Conservation (phyloP, 208 protist genomes). For the Wallacemonas sp. region DNA sequence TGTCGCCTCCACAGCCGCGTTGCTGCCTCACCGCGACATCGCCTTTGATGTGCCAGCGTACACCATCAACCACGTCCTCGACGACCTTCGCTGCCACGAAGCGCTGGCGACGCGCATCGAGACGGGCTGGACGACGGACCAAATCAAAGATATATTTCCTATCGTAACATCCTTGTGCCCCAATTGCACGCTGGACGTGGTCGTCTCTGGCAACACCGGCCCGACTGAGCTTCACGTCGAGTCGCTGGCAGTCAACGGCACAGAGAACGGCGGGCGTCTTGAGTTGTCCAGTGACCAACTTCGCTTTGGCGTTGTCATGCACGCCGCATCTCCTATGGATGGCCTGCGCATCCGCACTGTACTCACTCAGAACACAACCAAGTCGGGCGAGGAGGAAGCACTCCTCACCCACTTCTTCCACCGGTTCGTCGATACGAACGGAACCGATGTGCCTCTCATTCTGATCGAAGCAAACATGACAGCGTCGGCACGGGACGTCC, state of each 20-base stretch:
- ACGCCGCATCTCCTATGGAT: not conserved
- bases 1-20: not conserved
- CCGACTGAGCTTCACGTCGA: not conserved
- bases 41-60: slow-evolving; percentile 22
- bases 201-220: slow-evolving; percentile 15
- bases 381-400: not conserved
- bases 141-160: slow-evolving; percentile 56
- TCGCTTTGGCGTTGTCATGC: not conserved
- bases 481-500: slow-evolving; percentile 27
- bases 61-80: slow-evolving; percentile 45
- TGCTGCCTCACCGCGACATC: slow-evolving; percentile 20
- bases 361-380: no score
- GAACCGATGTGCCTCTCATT: slow-evolving; percentile 10
- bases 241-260: not conserved
- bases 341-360: no score
- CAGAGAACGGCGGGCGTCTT: not conserved
- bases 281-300: not conserved
- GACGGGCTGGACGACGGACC: slow-evolving; percentile 40
- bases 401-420: not conserved
- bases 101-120: slow-evolving; percentile 17
- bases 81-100: slow-evolving; percentile 16
- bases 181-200: slow-evolving; percentile 43
- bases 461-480: slow-evolving; percentile 27
- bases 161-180: slow-evolving; percentile 46
- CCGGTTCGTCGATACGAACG: not conserved